Evolutionary conservation across 768 basidiomycete species (phyloP).

Genomic region (Amanita thiersii): DNA sequence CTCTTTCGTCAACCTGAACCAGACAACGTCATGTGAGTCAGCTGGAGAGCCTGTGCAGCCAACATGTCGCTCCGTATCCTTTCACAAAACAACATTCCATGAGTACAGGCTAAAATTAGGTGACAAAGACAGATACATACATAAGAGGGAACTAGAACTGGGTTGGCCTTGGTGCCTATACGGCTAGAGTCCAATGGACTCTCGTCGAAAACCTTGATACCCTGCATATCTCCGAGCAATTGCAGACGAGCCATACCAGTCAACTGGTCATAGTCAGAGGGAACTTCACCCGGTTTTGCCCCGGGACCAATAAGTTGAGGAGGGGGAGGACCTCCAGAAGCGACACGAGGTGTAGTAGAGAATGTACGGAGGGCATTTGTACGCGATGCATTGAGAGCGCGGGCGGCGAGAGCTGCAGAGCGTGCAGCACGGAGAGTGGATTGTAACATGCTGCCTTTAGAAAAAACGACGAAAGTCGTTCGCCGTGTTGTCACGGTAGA

Average conservation of each 20-base stretch:
- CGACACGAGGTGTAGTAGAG: conserved; percentile 45
- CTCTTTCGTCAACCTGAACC: conserved; percentile 65
- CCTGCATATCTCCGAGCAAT: conserved; percentile 81
- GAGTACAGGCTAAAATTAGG: conserved; percentile 3
- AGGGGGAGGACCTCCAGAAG: conserved; percentile 48
- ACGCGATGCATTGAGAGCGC: conserved; percentile 24
- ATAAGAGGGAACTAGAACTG: conserved; percentile 79
- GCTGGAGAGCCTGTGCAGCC: conserved; percentile 94
- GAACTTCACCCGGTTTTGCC: conserved; percentile 64
- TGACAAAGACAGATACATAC: conserved; percentile 38
- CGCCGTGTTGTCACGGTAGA: conserved; percentile 13
- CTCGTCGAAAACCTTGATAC: conserved; percentile 85
- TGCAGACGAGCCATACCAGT: conserved; percentile 97
- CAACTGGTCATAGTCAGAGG: conserved; percentile 83
- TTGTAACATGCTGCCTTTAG: conserved; percentile 30
- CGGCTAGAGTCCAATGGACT: conserved; percentile 77
- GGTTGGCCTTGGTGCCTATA: conserved; percentile 81
- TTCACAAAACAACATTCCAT: conserved; percentile 4
- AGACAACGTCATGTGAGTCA: conserved; percentile 90
- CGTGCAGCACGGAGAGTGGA: conserved; percentile 38
- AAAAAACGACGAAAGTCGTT: conserved; percentile 16
- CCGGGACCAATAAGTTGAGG: conserved; percentile 68
- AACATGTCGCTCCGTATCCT: conserved; percentile 80
- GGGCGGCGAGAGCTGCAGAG: conserved; percentile 30
- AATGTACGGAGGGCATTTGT: conserved; percentile 40